Conservation (phyloP, 2,329 filamentous ascomycete species). For the Pestalotiopsis sp. region DNA sequence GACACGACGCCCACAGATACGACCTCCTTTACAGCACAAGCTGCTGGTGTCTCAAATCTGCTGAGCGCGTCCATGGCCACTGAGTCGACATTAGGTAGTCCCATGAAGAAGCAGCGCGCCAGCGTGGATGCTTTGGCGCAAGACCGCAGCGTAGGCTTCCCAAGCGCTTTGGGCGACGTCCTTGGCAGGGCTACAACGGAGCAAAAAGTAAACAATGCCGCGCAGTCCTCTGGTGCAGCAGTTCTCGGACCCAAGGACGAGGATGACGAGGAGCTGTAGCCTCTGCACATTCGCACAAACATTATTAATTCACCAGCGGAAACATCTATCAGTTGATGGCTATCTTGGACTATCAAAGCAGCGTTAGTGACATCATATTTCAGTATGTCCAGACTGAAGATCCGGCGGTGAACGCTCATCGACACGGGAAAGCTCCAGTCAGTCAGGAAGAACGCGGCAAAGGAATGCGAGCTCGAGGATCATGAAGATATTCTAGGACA, state of each 20-base stretch:
- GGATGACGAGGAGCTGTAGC: constrained; percentile 34
- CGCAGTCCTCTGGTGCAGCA: neutral
- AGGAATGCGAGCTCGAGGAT: too few species aligned
- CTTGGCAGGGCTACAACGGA: constrained; percentile 34
- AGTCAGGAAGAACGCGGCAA: too few species aligned
- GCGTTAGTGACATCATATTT: neutral
- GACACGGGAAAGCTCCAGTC: too few species aligned
- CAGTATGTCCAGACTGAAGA: neutral
- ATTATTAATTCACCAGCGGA: neutral
- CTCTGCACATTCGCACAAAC: neutral
- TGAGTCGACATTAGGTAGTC: constrained; percentile 63
- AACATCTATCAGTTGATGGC: neutral
- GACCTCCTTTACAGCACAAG: constrained; percentile 31
- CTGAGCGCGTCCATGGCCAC: constrained; percentile 47
- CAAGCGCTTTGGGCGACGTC: constrained; percentile 43
- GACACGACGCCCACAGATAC: constrained; percentile 45
- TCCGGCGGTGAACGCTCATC: too few species aligned
- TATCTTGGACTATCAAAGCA: neutral
- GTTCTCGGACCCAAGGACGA: constrained; percentile 22
- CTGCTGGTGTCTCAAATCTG: constrained; percentile 37
- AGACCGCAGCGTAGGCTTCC: constrained; percentile 38
- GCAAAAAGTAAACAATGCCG: constrained; percentile 22
- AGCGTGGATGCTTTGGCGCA: constrained; percentile 56
- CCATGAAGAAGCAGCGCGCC: constrained; percentile 75
- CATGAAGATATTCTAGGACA: too few species aligned